These are phyloP conservation scores for Populus ilicifolia DNA, from an alignment of 345 rosid genomes.

Conservation along the genomic window DNA sequence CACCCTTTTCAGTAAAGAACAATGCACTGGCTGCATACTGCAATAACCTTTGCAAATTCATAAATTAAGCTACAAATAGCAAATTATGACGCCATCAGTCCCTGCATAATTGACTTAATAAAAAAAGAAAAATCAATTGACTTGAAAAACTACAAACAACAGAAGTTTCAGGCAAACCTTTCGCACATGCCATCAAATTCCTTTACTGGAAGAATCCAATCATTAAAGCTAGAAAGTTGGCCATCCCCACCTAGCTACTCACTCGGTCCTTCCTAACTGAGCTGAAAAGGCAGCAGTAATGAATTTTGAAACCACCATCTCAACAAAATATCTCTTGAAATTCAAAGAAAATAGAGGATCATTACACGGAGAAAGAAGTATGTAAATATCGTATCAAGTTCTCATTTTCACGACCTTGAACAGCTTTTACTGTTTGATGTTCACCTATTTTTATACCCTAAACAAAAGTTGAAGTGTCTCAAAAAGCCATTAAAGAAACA, in stretches of 20 bases:
- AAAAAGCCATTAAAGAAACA: background rate
- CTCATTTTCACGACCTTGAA: background rate
- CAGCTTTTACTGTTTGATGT: background rate
- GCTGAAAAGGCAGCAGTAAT: conserved; percentile 41
- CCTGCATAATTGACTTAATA: background rate
- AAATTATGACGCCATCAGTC: conserved; percentile 3
- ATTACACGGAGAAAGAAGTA: background rate
- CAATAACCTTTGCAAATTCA: conserved; percentile 84
- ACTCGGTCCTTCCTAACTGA: conserved; percentile 93
- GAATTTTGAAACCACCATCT: conserved; percentile 9
- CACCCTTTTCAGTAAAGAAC: conserved; percentile 87
- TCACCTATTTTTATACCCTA: background rate
- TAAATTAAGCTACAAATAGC: conserved; percentile 66
- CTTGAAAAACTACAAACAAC: background rate
- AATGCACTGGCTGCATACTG: conserved; percentile 89
- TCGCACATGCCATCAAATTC: conserved; percentile 99
- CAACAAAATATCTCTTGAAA: background rate
- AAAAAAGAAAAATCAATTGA: background rate
- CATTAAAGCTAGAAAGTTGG: conserved; percentile 81
- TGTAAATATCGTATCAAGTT: background rate
- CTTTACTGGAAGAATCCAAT: conserved; percentile 94
- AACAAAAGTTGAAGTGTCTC: background rate
- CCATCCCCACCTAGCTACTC: conserved; percentile 80
- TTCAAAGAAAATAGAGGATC: background rate
- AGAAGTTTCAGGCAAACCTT: conserved; percentile 49